Evolutionary conservation across 2,329 filamentous ascomycete species (phyloP).

Genomic region (Beauveria scarabaeidicola): DNA sequence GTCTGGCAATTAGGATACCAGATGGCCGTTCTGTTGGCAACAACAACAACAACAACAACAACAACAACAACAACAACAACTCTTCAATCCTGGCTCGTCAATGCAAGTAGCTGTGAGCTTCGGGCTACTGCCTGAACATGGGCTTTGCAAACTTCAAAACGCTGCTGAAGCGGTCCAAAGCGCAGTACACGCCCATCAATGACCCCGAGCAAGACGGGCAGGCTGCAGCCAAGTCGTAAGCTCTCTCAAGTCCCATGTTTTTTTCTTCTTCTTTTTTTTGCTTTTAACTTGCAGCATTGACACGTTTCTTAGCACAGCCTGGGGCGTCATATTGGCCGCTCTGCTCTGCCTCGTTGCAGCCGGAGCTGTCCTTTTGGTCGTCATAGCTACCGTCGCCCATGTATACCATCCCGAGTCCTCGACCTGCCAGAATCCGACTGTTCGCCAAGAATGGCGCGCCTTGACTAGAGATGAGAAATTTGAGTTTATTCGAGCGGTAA

Average conservation of each 20-base stretch:
- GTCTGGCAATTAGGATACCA: not conserved
- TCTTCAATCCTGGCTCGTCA: accelerated
- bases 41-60: too few relatives aligned
- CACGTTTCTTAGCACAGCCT: not conserved
- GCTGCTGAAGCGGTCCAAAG: not conserved
- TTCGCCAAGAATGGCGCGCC: slow-evolving; percentile 7
- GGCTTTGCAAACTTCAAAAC: not conserved
- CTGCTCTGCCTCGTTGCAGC: not conserved
- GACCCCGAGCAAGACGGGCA: not conserved
- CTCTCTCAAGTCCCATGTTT: not conserved
- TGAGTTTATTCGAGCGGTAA: slow-evolving; percentile 1
- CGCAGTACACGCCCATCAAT: not conserved
- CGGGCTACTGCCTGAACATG: not conserved
- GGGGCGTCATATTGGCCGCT: not conserved
- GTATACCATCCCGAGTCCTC: not conserved
- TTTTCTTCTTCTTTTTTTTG: accelerated
- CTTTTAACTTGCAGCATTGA: not conserved
- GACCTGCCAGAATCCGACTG: not conserved
- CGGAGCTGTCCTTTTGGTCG: not conserved
- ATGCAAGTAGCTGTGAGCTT: not conserved
- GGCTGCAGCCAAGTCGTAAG: not conserved
- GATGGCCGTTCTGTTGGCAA: not conserved
- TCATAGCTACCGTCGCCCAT: not conserved
- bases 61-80: not conserved
- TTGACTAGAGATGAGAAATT: not conserved